Evolutionary conservation across 306 rosid species (phyloP).

Genomic region (Astragalus glycyphyllos): DNA sequence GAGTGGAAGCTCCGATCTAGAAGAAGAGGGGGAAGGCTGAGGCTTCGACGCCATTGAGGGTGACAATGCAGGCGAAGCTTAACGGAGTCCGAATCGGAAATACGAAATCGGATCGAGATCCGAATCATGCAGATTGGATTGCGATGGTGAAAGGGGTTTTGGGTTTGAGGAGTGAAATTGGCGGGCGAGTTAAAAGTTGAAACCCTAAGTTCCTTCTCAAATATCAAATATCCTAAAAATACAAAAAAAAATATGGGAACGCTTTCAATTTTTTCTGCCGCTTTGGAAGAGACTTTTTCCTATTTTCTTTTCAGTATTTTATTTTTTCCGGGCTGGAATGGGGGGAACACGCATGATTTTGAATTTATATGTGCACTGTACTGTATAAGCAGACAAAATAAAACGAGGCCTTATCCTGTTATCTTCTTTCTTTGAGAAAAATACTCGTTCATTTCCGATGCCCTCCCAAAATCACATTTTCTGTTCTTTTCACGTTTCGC

Average conservation of each 20-base stretch:
- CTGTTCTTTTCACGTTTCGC: not conserved
- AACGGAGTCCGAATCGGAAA: slow-evolving; percentile 46
- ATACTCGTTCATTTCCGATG: too few species aligned
- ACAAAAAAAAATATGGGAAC: slow-evolving; percentile 1
- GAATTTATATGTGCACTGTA: slow-evolving; percentile 55
- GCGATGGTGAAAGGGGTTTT: slow-evolving; percentile 27
- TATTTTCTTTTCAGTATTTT: slow-evolving; percentile 25
- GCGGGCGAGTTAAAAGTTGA: slow-evolving; percentile 56
- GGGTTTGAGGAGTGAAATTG: slow-evolving; percentile 42
- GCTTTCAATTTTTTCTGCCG: slow-evolving; percentile 50
- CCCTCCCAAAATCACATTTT: not conserved
- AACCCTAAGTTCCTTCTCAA: slow-evolving; percentile 73
- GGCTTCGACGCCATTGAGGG: slow-evolving; percentile 83
- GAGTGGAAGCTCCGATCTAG: slow-evolving; percentile 57
- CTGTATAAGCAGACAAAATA: too few species aligned
- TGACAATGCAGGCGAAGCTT: slow-evolving; percentile 51
- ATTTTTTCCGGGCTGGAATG: slow-evolving; percentile 43
- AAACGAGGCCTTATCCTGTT: slow-evolving; percentile 25
- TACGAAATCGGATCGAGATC: slow-evolving; percentile 61
- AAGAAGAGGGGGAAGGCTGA: slow-evolving; percentile 60
- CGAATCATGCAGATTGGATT: slow-evolving; percentile 60
- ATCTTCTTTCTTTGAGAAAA: not conserved
- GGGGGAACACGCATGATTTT: slow-evolving; percentile 68
- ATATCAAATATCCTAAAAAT: slow-evolving; percentile 31
- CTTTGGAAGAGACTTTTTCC: slow-evolving; percentile 36